Conservation (phyloP, 805 yeast genomes). For the Suhomyces tanzawaensis region DNA sequence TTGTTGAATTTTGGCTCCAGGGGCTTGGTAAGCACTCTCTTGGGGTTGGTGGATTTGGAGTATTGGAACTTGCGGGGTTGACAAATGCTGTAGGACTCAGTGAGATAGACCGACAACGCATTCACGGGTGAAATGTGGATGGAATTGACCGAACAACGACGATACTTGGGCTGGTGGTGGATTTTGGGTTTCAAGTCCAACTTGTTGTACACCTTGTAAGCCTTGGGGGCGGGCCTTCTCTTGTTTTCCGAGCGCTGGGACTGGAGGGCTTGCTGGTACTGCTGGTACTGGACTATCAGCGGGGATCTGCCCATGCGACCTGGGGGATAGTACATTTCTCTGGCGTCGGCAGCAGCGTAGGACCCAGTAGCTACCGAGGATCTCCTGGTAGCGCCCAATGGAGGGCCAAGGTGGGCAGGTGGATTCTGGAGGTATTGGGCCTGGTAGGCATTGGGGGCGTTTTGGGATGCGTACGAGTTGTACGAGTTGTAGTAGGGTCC, state of each 20-base stretch:
- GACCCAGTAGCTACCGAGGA: conserved; percentile 22
- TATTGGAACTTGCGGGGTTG: conserved; percentile 76
- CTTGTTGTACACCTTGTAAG: conserved; percentile 38
- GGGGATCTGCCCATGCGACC: conserved; percentile 25
- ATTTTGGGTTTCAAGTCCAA: conserved; percentile 60
- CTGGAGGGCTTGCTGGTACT: conserved; percentile 28
- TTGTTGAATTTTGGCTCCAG: conserved; percentile 76
- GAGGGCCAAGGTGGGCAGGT: conserved; percentile 9
- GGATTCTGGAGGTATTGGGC: conserved; percentile 11
- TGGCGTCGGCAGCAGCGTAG: conserved; percentile 5
- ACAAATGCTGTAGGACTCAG: conserved; percentile 81
- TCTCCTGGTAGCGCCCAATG: conserved; percentile 14
- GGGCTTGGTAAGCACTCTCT: conserved; percentile 90
- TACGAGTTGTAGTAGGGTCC: conserved; percentile 23
- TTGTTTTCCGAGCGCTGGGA: conserved; percentile 11
- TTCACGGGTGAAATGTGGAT: conserved; percentile 72
- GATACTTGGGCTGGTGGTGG: conserved; percentile 63
- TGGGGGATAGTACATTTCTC: conserved; percentile 12
- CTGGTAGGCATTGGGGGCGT: conserved; percentile 3
- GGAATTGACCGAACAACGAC: conserved; percentile 66
- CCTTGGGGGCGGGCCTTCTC: conserved; percentile 45
- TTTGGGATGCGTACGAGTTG: conserved; percentile 8
- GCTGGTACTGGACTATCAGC: conserved; percentile 33
- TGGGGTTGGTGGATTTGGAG: conserved; percentile 81
- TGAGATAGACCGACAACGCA: conserved; percentile 73